Base-by-base conservation (phyloP, 2,329 filamentous ascomycete species). In the Aspergillus sp. region DNA sequence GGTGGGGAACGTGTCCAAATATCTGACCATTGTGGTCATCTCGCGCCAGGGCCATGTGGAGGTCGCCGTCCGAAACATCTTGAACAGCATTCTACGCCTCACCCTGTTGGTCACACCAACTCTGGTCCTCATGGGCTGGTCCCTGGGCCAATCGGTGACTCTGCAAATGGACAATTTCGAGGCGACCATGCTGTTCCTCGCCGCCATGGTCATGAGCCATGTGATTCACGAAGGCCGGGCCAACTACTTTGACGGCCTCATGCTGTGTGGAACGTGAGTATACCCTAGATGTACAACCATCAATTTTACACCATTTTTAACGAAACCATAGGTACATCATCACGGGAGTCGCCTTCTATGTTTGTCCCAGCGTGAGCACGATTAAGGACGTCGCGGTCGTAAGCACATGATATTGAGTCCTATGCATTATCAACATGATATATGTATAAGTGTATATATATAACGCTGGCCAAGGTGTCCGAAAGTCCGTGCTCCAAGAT, bases 221-320 rank as follows among this genome's bases (percentile, higher is more conserved):
- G 57, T 67, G 3, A 66, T 67, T 23, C 61, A 65, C 15, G 64
- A 67, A 58, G 64, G 65, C 19, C 48, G 59, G 32, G 65, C 58
- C 13, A 67, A 67, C 52, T 67, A 67, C 19, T 67, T 67, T 19
- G 65, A 67, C 30, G 65, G 65, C 8, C 28, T 64, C 28, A 65
- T 67, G 63, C 43, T 67, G 9, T 61, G 66, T 21, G 65, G 65
- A 59, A 66, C 64, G 65, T 67, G 19, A 64, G 65, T 66, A 10
- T n/a, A 23, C 7, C 45, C 15, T 10, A 30, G 6, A 4, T 1
- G 10, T 9, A 4, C 15, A n/a, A 6, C 15, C 0, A n/a, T 2
- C 32, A 36, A 5, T 13, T 13, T 15, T 15, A 15, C 12, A 13
- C 5, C 12, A 36, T 12, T 36, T 5, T 13, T 30, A 32, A 30